Conservation (phyloP, 1,284 basidiomycete genomes). For the Sphagnurus paluster region DNA sequence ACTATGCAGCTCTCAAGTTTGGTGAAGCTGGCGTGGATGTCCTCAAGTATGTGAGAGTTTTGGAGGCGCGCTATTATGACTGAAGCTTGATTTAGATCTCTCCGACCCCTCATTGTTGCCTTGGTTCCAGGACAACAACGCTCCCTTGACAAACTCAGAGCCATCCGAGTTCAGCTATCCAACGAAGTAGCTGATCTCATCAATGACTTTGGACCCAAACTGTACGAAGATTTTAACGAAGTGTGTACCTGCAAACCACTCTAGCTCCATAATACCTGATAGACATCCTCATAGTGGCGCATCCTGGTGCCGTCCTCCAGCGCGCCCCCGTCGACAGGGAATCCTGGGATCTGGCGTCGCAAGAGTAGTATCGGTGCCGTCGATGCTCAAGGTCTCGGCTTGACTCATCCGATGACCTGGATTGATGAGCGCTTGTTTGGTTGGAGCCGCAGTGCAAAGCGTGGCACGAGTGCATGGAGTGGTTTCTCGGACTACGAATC, state of each 20-base stretch:
- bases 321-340: slow-evolving; percentile 74
- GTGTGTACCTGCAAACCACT: slow-evolving; percentile 37
- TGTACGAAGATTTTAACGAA: slow-evolving; percentile 89
- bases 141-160: slow-evolving; percentile 79
- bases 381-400: slow-evolving; percentile 76
- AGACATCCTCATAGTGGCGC: slow-evolving; percentile 53
- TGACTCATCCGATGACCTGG: slow-evolving; percentile 90
- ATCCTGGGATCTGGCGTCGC: slow-evolving; percentile 68
- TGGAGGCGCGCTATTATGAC: slow-evolving; percentile 37
- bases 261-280: neutral
- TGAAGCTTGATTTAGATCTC: slow-evolving; percentile 56
- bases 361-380: slow-evolving; percentile 76
- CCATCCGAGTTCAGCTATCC: slow-evolving; percentile 77
- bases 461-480: slow-evolving; percentile 79
- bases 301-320: slow-evolving; percentile 83
- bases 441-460: slow-evolving; percentile 75
- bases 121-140: slow-evolving; percentile 91
- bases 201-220: slow-evolving; percentile 85
- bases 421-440: slow-evolving; percentile 92
- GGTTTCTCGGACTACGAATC: slow-evolving; percentile 57
- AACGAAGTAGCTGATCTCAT: slow-evolving; percentile 90
- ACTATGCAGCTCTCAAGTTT: slow-evolving; percentile 95
- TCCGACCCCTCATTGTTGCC: slow-evolving; percentile 90
- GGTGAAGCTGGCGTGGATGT: slow-evolving; percentile 99
- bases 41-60: slow-evolving; percentile 77